These are phyloP conservation scores for Hypoxylon crocopeplum DNA, from an alignment of 495 filamentous ascomycete species.

Conservation along the genomic window DNA sequence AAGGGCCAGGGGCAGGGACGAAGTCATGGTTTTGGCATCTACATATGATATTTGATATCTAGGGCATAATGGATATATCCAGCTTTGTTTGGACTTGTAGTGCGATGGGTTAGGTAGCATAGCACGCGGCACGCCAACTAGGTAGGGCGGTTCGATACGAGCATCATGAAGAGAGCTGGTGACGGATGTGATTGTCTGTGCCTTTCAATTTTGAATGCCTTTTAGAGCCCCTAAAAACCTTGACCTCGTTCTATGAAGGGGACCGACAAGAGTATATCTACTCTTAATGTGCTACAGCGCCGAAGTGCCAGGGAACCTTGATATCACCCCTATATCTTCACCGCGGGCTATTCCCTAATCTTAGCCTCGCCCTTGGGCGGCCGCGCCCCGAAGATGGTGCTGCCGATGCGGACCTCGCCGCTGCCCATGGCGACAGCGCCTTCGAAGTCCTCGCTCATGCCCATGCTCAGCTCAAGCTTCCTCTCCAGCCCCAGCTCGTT, in stretches of 20 bases:
- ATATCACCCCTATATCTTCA: too few species aligned
- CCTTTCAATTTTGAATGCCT: too few species aligned
- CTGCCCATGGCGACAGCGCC: slow-evolving; percentile 84
- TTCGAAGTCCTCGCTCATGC: slow-evolving; percentile 96
- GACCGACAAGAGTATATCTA: too few species aligned
- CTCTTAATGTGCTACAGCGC: too few species aligned
- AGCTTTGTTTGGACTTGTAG: not conserved
- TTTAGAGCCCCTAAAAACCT: too few species aligned
- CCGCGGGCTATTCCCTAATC: too few species aligned
- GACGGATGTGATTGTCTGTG: too few species aligned
- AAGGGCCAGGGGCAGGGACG: too few species aligned
- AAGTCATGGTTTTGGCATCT: slow-evolving; percentile 1
- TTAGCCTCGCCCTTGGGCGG: slow-evolving; percentile 75
- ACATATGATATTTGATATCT: too few species aligned
- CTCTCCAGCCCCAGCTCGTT: slow-evolving; percentile 51
- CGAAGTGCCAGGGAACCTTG: too few species aligned
- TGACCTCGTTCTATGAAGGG: too few species aligned
- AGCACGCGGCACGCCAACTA: not conserved
- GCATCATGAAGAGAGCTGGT: too few species aligned
- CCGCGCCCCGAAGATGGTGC: slow-evolving; percentile 87
- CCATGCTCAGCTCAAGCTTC: slow-evolving; percentile 67
- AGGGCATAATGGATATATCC: slow-evolving; percentile 16
- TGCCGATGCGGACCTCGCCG: slow-evolving; percentile 93
- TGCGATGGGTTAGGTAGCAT: not conserved
- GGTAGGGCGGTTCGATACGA: not conserved